Evolutionary conservation across 106 monocot species (phyloP).

Genomic region (Platanthera guangdongensis): DNA sequence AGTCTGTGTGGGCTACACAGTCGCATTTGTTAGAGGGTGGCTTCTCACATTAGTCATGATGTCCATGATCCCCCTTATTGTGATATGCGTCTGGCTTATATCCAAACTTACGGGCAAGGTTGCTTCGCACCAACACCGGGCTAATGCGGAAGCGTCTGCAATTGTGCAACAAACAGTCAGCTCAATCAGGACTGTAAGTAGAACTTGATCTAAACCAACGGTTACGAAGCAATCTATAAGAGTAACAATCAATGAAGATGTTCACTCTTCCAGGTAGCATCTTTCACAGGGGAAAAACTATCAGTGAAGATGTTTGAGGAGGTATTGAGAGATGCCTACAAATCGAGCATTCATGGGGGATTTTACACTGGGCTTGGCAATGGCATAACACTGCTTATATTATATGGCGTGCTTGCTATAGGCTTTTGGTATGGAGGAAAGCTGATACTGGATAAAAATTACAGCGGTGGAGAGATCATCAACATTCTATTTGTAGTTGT

Average conservation of each 20-base stretch:
- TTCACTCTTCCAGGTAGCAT: constrained; percentile 40
- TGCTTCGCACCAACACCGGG: constrained; percentile 16
- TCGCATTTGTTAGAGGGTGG: constrained; percentile 39
- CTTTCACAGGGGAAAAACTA: constrained; percentile 68
- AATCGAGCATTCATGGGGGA: constrained; percentile 43
- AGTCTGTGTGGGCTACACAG: constrained; percentile 21
- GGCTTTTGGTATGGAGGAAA: constrained; percentile 68
- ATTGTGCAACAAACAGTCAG: constrained; percentile 31
- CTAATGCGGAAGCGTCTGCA: constrained; percentile 19
- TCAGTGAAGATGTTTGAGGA: constrained; percentile 45
- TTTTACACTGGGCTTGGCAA: constrained; percentile 44
- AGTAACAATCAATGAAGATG: neutral
- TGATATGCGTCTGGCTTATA: constrained; percentile 9
- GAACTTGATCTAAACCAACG: neutral
- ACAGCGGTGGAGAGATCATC: constrained; percentile 53
- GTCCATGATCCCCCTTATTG: constrained; percentile 21
- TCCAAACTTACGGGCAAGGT: constrained; percentile 13
- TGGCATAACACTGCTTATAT: constrained; percentile 26
- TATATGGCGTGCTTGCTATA: constrained; percentile 40
- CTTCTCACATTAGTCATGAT: constrained; percentile 29
- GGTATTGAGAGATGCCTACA: constrained; percentile 43
- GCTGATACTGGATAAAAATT: constrained; percentile 41
- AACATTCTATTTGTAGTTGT: constrained; percentile 53
- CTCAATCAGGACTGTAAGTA: constrained; percentile 35
- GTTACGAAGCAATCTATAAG: too few species aligned